Evolutionary conservation across 2,329 filamentous ascomycete genomes (phyloP).

Genomic region (Camillea tinctor): DNA sequence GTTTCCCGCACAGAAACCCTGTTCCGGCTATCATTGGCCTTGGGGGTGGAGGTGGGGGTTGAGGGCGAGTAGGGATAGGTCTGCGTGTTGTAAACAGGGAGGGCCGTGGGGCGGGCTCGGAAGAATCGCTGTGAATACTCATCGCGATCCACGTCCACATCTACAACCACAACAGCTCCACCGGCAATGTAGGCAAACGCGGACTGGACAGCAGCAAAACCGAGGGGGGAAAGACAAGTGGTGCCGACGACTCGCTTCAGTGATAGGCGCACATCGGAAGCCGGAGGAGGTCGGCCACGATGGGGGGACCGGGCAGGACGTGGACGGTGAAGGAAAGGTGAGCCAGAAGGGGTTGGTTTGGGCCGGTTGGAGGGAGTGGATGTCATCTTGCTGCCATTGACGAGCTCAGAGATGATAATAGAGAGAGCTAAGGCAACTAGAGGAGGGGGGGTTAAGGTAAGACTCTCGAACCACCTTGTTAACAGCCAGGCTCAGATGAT

Average conservation of each 20-base stretch:
- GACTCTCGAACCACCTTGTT: not conserved
- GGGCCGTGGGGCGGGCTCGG: slow-evolving; percentile 75
- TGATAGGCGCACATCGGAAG: slow-evolving; percentile 63
- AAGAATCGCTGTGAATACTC: slow-evolving; percentile 80
- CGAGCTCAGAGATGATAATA: slow-evolving; percentile 11
- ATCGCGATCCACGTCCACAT: slow-evolving; percentile 71
- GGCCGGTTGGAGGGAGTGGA: slow-evolving; percentile 60
- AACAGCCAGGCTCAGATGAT: not conserved
- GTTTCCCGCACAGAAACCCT: slow-evolving; percentile 53
- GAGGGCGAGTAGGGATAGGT: slow-evolving; percentile 50
- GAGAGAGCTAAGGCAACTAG: not conserved
- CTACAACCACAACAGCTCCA: slow-evolving; percentile 86
- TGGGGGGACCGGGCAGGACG: slow-evolving; percentile 63
- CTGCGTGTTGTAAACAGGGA: slow-evolving; percentile 61
- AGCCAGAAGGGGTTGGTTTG: slow-evolving; percentile 74
- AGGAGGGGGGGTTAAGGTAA: not conserved
- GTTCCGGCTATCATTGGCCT: slow-evolving; percentile 63
- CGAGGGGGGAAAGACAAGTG: slow-evolving; percentile 79
- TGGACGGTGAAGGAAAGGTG: slow-evolving; percentile 57
- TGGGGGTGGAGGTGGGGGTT: slow-evolving; percentile 54
- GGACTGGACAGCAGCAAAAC: slow-evolving; percentile 77
- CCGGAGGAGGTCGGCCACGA: slow-evolving; percentile 46
- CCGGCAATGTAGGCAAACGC: slow-evolving; percentile 91
- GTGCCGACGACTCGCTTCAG: slow-evolving; percentile 87
- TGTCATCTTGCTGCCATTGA: slow-evolving; percentile 58